A percentile compares a stretch with the other conserved stretches of the same genome.
Evolutionary conservation across 257 asterid species (phyloP).

Genomic region (Nemophila menziesii): DNA sequence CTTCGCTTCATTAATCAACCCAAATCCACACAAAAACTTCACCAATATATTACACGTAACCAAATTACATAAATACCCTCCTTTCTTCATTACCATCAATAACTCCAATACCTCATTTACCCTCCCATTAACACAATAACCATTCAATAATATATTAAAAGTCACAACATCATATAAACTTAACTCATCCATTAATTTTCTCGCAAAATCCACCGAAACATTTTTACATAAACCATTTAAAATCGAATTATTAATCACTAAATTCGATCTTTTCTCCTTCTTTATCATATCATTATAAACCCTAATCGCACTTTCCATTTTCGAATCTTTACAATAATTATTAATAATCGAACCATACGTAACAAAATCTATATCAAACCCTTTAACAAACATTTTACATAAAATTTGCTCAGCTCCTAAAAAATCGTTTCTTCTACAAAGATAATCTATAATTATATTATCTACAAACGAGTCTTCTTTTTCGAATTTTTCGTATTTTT

Average conservation of each 20-base stretch:
- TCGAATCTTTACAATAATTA: slow-evolving; percentile 41
- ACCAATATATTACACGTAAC: slow-evolving; percentile 52
- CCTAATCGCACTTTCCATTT: slow-evolving; percentile 27
- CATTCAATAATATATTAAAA: slow-evolving; percentile 46
- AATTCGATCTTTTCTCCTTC: slow-evolving; percentile 34
- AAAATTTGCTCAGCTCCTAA: slow-evolving; percentile 44
- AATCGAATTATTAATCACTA: slow-evolving; percentile 55
- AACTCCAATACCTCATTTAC: slow-evolving; percentile 32
- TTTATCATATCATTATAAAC: slow-evolving; percentile 41
- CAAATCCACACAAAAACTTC: slow-evolving; percentile 38
- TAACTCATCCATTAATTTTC: slow-evolving; percentile 20
- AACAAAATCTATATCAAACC: slow-evolving; percentile 52
- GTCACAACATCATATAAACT: slow-evolving; percentile 36
- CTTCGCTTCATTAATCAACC: slow-evolving; percentile 45
- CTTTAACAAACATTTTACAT: slow-evolving; percentile 61
- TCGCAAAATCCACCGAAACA: slow-evolving; percentile 25
- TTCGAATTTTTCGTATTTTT: slow-evolving; percentile 30
- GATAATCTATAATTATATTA: slow-evolving; percentile 50
- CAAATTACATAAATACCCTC: slow-evolving; percentile 27
- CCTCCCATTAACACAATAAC: slow-evolving; percentile 38
- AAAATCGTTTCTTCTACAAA: slow-evolving; percentile 32
- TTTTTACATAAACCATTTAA: slow-evolving; percentile 58
- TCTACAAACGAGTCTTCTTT: slow-evolving; percentile 37
- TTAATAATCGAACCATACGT: slow-evolving; percentile 62
- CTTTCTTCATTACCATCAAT: slow-evolving; percentile 40